Conservation (phyloP, 2,329 filamentous ascomycete species). For the Aspergillus niger region DNA sequence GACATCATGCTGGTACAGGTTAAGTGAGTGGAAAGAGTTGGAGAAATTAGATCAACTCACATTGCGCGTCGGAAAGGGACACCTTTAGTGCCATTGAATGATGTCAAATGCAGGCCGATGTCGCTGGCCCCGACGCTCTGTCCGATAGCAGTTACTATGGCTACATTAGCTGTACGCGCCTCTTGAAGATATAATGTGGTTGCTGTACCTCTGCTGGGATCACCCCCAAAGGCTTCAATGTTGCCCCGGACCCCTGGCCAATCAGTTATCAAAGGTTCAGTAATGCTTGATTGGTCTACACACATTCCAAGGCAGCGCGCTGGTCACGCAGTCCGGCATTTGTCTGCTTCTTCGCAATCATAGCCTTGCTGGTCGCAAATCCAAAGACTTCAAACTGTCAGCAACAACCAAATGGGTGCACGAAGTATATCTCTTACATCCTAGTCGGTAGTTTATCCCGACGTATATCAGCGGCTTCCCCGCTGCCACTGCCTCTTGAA, state of each 20-base stretch:
- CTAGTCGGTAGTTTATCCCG: conserved; percentile 20
- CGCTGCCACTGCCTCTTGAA: conserved; percentile 10
- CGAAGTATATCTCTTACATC: conserved; percentile 6
- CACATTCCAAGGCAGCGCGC: conserved; percentile 35
- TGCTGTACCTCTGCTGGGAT: conserved; percentile 17
- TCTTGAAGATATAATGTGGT: not conserved
- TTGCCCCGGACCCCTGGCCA: conserved; percentile 21
- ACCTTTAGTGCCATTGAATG: conserved; percentile 25
- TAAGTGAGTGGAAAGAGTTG: not conserved
- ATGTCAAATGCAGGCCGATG: conserved; percentile 30
- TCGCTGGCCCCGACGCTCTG: conserved; percentile 36
- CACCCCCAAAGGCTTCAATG: conserved; percentile 21
- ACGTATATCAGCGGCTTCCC: conserved; percentile 18
- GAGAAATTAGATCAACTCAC: conserved; percentile 10
- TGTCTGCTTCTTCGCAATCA: conserved; percentile 25
- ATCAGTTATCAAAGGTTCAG: not conserved
- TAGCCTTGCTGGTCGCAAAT: conserved; percentile 22
- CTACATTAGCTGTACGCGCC: not conserved
- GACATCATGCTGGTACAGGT: conserved; percentile 31
- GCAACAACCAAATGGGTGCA: not conserved
- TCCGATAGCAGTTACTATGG: conserved; percentile 30
- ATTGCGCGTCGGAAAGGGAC: conserved; percentile 35
- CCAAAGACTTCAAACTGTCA: conserved; percentile 15
- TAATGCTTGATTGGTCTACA: not conserved
- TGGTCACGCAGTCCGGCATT: conserved; percentile 37